These are phyloP conservation scores for Globisporangium cylindrosporum DNA, from an alignment of 352 stramenopile genomes.

Conservation along the genomic window DNA sequence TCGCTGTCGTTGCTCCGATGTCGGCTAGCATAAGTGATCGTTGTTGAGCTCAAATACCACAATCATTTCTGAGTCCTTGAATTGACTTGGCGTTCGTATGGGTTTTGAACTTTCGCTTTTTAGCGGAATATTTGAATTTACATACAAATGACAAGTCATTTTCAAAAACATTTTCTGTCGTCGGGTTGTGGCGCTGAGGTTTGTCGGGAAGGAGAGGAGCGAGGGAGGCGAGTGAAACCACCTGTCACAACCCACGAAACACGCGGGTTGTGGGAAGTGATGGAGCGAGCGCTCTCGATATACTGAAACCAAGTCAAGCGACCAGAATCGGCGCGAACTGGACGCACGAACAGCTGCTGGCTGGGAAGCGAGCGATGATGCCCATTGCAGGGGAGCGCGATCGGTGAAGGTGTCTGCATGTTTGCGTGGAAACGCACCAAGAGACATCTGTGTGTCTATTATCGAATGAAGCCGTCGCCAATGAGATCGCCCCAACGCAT, in stretches of 20 bases:
- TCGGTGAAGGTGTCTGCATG: neutral
- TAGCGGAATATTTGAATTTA: neutral
- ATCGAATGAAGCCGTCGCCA: neutral
- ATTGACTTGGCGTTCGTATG: neutral
- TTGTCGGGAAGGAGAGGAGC: neutral
- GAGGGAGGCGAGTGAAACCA: neutral
- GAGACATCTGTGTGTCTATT: neutral
- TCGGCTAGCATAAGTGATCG: neutral
- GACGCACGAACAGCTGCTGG: neutral
- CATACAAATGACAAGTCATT: neutral
- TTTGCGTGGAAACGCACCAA: neutral
- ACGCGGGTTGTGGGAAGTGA: neutral
- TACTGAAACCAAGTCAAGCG: slow-evolving; percentile 7
- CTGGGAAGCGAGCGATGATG: neutral
- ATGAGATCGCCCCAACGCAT: neutral
- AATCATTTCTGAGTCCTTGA: neutral
- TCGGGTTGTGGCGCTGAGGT: neutral
- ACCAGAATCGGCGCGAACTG: neutral
- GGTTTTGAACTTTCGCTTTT: neutral
- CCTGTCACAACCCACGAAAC: too few relatives aligned
- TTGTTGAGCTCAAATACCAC: neutral
- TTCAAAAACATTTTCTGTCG: neutral
- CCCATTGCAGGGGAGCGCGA: neutral
- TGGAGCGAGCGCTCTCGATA: neutral
- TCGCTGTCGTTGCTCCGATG: neutral